A percentile compares a stretch with the other conserved stretches of the same genome.
Evolutionary conservation across 768 basidiomycete species (phyloP).

Genomic region (Panellus pusillus): DNA sequence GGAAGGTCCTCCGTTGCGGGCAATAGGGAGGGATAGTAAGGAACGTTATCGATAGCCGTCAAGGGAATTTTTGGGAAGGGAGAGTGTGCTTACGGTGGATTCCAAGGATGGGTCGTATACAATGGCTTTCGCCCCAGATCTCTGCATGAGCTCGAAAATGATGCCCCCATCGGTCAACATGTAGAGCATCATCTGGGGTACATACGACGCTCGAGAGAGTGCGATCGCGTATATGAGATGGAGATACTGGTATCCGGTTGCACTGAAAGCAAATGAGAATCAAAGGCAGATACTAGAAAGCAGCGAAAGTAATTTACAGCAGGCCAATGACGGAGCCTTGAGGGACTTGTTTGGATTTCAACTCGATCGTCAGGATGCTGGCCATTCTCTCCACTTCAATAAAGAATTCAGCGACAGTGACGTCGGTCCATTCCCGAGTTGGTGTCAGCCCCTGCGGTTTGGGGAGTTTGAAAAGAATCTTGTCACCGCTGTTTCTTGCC

Average conservation of each 20-base stretch:
- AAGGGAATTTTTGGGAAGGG: constrained; percentile 1
- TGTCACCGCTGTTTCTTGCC: constrained; percentile 2
- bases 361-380: background rate
- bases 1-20: constrained; percentile 3
- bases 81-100: background rate
- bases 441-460: background rate
- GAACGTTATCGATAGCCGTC: background rate
- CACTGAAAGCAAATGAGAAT: background rate
- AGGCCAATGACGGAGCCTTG: constrained; percentile 5
- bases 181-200: constrained; percentile 1
- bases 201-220: constrained; percentile 2
- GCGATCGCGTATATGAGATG: constrained; percentile 3
- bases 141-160: constrained; percentile 1
- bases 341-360: constrained; percentile 1
- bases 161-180: constrained; percentile 1
- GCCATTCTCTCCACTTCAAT: constrained; percentile 5
- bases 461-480: constrained; percentile 1
- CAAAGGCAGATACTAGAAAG: background rate
- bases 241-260: background rate
- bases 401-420: constrained; percentile 6
- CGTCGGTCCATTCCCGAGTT: constrained; percentile 7
- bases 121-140: constrained; percentile 4
- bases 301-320: background rate
- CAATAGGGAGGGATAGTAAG: background rate
- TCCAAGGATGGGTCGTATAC: constrained; percentile 7